A percentile compares a stretch with the other conserved stretches of the same genome.
Evolutionary conservation across 1,284 basidiomycete genomes (phyloP).

Genomic region (Phlebopus sp.): DNA sequence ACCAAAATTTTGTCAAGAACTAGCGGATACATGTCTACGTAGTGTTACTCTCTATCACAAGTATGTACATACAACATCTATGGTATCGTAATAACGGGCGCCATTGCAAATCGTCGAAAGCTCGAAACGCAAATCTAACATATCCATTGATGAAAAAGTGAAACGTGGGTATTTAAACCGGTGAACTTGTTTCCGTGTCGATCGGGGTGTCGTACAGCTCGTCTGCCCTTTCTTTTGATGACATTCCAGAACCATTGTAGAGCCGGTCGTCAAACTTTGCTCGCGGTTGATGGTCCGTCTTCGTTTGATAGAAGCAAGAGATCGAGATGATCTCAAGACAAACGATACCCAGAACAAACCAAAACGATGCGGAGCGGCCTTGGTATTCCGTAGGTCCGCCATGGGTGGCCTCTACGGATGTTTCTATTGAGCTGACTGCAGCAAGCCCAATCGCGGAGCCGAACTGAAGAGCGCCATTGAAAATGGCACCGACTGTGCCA

Average conservation of each 20-base stretch:
- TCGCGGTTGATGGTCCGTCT: constrained; percentile 20
- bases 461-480: constrained; percentile 52
- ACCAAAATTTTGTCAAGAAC: no score
- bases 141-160: not conserved
- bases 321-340: constrained; percentile 32
- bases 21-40: no score
- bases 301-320: constrained; percentile 35
- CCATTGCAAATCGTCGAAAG: no score
- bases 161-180: not conserved
- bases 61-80: no score
- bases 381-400: constrained; percentile 34
- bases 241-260: not conserved
- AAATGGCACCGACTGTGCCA: constrained; percentile 55
- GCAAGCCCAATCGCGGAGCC: constrained; percentile 50
- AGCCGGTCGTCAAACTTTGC: not conserved
- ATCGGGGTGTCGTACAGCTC: not conserved
- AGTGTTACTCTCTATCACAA: no score
- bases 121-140: no score
- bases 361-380: constrained; percentile 46
- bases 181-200: not conserved
- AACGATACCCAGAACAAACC: constrained; percentile 43
- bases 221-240: constrained; percentile 2
- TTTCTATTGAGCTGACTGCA: constrained; percentile 45
- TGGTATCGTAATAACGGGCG: not conserved
- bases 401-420: constrained; percentile 37